Conservation (phyloP, 371 early-diverging fungal genomes). For the Mortierella polycephala region DNA sequence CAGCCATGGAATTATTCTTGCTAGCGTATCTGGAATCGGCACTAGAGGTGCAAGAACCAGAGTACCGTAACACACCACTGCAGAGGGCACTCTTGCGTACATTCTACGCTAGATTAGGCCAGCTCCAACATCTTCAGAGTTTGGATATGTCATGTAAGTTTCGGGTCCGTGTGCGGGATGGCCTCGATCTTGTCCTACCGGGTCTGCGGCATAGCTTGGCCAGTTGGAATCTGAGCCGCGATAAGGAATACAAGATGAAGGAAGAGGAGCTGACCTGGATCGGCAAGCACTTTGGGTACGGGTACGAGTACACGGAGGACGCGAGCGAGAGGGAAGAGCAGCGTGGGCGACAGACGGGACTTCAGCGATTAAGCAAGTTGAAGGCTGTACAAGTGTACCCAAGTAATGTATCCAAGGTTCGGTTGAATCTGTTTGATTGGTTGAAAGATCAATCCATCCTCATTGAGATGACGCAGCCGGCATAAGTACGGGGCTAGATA, state of each 20-base stretch:
- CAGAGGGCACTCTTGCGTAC: conserved; percentile 1
- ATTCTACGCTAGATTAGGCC: conserved; percentile 22
- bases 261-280: conserved; percentile 15
- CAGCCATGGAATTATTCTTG: no score
- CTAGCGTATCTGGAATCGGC: no score
- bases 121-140: neutral
- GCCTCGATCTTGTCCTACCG: conserved; percentile 18
- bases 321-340: conserved; percentile 1
- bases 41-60: neutral
- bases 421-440: no score
- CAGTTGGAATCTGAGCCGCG: conserved; percentile 9
- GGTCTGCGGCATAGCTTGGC: conserved; percentile 10
- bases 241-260: neutral
- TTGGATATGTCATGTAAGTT: conserved; percentile 23
- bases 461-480: no score
- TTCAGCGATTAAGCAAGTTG: no score
- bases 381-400: no score
- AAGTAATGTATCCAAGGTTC: no score
- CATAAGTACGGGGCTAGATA: no score
- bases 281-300: conserved; percentile 30
- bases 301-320: neutral
- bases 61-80: conserved; percentile 1
- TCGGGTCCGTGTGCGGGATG: conserved; percentile 22
- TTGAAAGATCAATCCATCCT: no score
- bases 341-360: no score